Conservation (phyloP, 305 asterid species). For the Solanum chacoense region DNA sequence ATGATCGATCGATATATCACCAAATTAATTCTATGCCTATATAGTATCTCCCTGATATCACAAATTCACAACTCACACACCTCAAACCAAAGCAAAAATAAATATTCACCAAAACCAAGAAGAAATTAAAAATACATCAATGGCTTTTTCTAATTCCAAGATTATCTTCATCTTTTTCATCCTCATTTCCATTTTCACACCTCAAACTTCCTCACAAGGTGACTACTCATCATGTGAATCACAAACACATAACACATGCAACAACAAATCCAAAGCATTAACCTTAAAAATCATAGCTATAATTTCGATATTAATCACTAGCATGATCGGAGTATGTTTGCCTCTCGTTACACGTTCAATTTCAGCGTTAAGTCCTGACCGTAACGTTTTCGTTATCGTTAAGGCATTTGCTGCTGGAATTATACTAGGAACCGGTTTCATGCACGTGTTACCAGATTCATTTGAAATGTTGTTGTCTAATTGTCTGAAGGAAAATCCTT, state of each 20-base stretch:
- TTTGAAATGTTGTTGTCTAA: constrained; percentile 16
- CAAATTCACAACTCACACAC: not conserved
- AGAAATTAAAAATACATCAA: not conserved
- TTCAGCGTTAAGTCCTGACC: constrained; percentile 6
- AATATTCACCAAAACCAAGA: constrained; percentile 1
- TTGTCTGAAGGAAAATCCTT: constrained; percentile 18
- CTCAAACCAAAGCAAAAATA: not conserved
- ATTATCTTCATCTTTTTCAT: not conserved
- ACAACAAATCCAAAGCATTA: constrained; percentile 5
- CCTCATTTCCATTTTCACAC: not conserved
- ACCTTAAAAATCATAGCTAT: constrained; percentile 15
- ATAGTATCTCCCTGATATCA: not conserved
- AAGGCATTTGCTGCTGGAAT: constrained; percentile 21
- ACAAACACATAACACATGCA: not conserved
- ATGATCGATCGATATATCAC: not conserved
- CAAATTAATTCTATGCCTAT: not conserved
- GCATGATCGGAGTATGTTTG: constrained; percentile 16
- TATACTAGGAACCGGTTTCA: constrained; percentile 19
- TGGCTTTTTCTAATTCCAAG: not conserved
- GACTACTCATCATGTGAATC: constrained; percentile 3
- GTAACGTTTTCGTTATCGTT: constrained; percentile 13
- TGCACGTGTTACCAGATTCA: constrained; percentile 26
- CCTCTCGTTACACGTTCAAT: constrained; percentile 13
- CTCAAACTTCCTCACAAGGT: not conserved
- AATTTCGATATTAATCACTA: not conserved